These are phyloP conservation scores for Diaporthe caulivora DNA, from an alignment of 2,329 filamentous ascomycete species.

Conservation along the genomic window DNA sequence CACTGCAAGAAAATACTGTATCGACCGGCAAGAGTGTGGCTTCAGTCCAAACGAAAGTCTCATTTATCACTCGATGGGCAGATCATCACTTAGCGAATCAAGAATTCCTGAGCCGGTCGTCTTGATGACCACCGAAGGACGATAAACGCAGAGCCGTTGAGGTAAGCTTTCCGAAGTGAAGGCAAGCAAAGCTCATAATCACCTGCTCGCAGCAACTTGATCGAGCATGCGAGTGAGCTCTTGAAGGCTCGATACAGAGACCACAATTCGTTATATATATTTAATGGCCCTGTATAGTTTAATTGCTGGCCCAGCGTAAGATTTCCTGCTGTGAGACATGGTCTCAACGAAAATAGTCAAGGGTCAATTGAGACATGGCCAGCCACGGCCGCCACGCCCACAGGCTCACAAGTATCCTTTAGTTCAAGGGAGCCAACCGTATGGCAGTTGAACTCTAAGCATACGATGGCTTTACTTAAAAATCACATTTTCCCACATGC, in stretches of 20 bases:
- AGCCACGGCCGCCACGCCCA: background rate
- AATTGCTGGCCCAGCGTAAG: background rate
- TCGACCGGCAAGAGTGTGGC: no score
- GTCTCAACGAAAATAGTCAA: conserved; percentile 15
- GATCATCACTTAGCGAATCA: background rate
- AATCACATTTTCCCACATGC: no score
- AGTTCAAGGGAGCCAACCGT: background rate
- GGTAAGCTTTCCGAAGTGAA: no score
- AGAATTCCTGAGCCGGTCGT: background rate
- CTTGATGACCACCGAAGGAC: background rate
- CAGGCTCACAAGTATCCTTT: background rate
- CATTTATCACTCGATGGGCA: background rate
- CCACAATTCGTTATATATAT: background rate
- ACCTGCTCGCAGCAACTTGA: background rate
- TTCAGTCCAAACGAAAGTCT: no score
- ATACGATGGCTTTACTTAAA: background rate
- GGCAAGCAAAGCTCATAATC: background rate
- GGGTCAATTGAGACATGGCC: conserved; percentile 14
- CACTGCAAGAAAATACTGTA: background rate
- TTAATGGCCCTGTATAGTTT: background rate
- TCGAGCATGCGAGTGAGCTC: background rate
- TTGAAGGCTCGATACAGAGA: background rate
- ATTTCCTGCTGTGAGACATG: conserved; percentile 3
- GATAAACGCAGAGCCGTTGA: background rate
- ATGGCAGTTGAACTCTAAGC: background rate